Conservation (phyloP, 495 filamentous ascomycete genomes). For the Trichoderma gamsii region DNA sequence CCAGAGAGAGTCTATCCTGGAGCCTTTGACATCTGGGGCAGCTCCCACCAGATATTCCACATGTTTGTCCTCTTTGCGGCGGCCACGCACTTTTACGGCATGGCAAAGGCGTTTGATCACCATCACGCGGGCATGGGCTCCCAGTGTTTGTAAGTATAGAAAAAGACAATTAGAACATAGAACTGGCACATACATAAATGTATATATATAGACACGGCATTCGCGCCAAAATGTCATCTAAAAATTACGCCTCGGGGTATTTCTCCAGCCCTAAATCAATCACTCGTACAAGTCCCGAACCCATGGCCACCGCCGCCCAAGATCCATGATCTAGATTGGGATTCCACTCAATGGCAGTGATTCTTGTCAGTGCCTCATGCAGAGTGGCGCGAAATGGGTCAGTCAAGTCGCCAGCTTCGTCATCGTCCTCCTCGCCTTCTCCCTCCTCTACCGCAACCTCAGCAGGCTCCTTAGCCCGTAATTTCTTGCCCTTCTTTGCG, state of each 20-base stretch:
- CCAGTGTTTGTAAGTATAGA: slow-evolving; percentile 23
- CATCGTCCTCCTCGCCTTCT: slow-evolving; percentile 35
- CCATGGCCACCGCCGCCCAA: slow-evolving; percentile 50
- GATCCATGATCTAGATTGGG: slow-evolving; percentile 43
- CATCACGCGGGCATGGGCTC: slow-evolving; percentile 37
- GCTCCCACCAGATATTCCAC: slow-evolving; percentile 78
- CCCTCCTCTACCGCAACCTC: slow-evolving; percentile 26
- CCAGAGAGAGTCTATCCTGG: slow-evolving; percentile 61
- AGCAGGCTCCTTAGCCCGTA: slow-evolving; percentile 15
- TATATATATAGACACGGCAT: neutral
- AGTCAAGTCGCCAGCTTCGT: slow-evolving; percentile 24
- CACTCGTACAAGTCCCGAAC: slow-evolving; percentile 39
- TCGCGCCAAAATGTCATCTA: no score
- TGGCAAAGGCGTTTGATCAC: slow-evolving; percentile 48
- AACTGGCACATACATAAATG: neutral
- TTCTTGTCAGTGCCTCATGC: slow-evolving; percentile 40
- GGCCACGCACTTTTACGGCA: slow-evolving; percentile 55
- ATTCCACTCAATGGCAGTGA: slow-evolving; percentile 42
- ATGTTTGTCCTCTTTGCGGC: slow-evolving; percentile 64
- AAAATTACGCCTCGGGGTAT: neutral
- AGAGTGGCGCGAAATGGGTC: slow-evolving; percentile 35
- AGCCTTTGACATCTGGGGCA: slow-evolving; percentile 67
- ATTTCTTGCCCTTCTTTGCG: slow-evolving; percentile 40
- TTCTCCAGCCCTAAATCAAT: slow-evolving; percentile 40
- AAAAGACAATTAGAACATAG: neutral